phyloP scores from a whole-genome alignment of 1,139 yeast species.

The Taphrina wiesneri region DNA sequence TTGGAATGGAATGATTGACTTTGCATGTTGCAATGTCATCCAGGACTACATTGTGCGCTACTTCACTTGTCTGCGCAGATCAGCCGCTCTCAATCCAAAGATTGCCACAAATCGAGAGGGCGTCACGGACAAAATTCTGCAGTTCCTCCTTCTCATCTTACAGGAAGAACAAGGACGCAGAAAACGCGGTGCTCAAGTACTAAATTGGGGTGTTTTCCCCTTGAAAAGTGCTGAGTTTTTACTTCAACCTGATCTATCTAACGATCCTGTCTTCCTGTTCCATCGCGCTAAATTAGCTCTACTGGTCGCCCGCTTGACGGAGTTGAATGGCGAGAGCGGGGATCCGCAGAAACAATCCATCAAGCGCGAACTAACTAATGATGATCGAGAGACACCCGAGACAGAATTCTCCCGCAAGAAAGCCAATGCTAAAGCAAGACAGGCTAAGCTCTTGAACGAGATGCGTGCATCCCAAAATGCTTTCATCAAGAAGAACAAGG shows the following conservation, averaged over 20 bases:
- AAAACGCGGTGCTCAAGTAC: background rate
- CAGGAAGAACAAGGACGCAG: conserved; percentile 35
- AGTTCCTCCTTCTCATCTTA: conserved; percentile 38
- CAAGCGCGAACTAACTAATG: conserved; percentile 33
- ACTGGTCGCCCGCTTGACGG: background rate
- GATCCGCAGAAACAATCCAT: conserved; percentile 21
- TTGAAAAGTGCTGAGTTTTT: background rate
- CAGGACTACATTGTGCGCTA: conserved; percentile 17
- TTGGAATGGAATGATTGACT: conserved; percentile 22
- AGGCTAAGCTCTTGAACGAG: conserved; percentile 70
- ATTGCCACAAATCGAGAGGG: conserved; percentile 16
- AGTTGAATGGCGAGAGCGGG: conserved; percentile 30
- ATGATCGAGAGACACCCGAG: conserved; percentile 18
- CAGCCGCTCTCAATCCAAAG: conserved; percentile 7
- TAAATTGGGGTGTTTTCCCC: background rate
- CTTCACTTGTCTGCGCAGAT: background rate
- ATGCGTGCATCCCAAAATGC: conserved; percentile 77
- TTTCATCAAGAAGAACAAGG: conserved; percentile 52
- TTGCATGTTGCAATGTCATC: background rate
- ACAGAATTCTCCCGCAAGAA: conserved; percentile 58
- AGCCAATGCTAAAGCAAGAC: conserved; percentile 69
- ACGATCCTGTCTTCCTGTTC: background rate
- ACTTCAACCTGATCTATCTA: background rate
- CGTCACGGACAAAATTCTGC: conserved; percentile 38
- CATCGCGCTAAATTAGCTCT: conserved; percentile 15